Percentiles rank a stretch among this genome's conserved stretches.
These are phyloP conservation scores for Babesia sp. DNA, from an alignment of 169 alveolate genomes.

Conservation along the genomic window DNA sequence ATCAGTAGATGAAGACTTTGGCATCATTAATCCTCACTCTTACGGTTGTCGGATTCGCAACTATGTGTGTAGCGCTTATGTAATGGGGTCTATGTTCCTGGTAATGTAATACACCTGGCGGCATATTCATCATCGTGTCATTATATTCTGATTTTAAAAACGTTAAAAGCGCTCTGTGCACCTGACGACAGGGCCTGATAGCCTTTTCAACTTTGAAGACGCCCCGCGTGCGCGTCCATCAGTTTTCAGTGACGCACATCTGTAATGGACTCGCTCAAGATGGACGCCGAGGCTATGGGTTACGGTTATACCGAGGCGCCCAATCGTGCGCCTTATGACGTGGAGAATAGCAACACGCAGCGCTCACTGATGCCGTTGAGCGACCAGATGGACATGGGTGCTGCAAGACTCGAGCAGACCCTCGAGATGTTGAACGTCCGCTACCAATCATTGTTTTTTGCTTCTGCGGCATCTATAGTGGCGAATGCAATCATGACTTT, in stretches of 20 bases:
- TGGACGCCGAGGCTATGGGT: slow-evolving; percentile 24
- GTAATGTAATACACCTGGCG: neutral
- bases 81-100: slow-evolving; percentile 16
- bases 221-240: neutral
- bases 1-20: neutral
- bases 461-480: slow-evolving; percentile 80
- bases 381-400: slow-evolving; percentile 84
- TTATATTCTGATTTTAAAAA: neutral
- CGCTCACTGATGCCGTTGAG: slow-evolving; percentile 39
- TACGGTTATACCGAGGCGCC: slow-evolving; percentile 69
- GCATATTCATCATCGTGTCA: neutral
- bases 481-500: slow-evolving; percentile 78
- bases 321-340: slow-evolving; percentile 38
- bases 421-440: slow-evolving; percentile 82
- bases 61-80: slow-evolving; percentile 14
- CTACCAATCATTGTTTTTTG: slow-evolving; percentile 85
- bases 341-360: slow-evolving; percentile 48
- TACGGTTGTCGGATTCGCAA: neutral
- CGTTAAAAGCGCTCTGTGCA: neutral
- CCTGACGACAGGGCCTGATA: neutral
- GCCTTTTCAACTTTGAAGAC: neutral
- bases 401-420: slow-evolving; percentile 87
- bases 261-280: slow-evolving; percentile 1
- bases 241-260: neutral
- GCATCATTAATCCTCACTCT: neutral